Base-by-base conservation (phyloP, 257 asterid genomes). In the Orobanche coerulescens region DNA sequence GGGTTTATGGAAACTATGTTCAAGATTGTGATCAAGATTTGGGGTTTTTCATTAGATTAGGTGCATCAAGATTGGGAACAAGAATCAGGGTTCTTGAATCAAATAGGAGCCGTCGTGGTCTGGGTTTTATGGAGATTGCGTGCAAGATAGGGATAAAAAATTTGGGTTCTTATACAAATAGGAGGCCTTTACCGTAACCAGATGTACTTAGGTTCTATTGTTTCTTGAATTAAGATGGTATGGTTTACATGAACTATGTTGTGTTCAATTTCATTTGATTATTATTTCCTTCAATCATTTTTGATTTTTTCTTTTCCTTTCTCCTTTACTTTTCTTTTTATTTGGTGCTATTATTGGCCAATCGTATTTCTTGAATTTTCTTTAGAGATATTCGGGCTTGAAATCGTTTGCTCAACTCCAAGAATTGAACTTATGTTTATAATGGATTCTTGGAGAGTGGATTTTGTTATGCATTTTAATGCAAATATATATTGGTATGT, bases 171-270 rank as follows among this genome's bases (percentile, higher is more conserved):
- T 40, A 43, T 66, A 22, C 26, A 23, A 64, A 18, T 11, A 5
- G 25, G 37, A 3, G 33, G n/a, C 0, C 4, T 57, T 50, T 14
- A 2, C 43, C 64, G 4, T 58, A n/a, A 51, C 54, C 76, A 43
- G 61, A 71, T 59, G 54, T 43, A 51, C 64, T 25, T 30, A 15
- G 53, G 61, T 19, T 22, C n/a, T 46, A 40, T 64, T 36, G 55
- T 49, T 42, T 68, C 56, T 46, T 59, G 69, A 64, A 25, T 44
- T 22, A 37, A 52, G 62, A 69, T 69, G 79, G 79, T 74, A 65
- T 19, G 72, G 69, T 51, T 14, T 37, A 36, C 31, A 26, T 37
- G 49, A 18, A n/a, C 13, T 44, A 19, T 25, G 47, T 11, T 49
- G 3, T 55, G 26, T 31, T 37, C 4, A 25, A 28, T 22, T 55